These are phyloP conservation scores for Colletotrichum tofieldiae DNA, from an alignment of 2,329 filamentous ascomycete species.

Conservation along the genomic window DNA sequence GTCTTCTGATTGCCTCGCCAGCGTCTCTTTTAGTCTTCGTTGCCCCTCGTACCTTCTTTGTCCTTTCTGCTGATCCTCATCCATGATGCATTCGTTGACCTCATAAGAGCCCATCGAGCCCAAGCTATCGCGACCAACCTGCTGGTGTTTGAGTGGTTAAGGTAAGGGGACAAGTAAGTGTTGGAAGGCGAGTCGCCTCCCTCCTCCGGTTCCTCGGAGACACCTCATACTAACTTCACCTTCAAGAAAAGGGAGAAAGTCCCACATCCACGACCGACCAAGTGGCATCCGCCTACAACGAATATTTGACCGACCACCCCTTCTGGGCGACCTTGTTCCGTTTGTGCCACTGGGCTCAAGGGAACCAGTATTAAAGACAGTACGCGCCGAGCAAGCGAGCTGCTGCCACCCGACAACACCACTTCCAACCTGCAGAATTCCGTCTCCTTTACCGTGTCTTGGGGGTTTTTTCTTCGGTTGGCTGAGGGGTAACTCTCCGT, in stretches of 20 bases:
- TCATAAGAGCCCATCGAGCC: slow-evolving; percentile 15
- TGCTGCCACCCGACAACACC: slow-evolving; percentile 33
- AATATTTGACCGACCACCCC: neutral
- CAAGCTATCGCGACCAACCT: slow-evolving; percentile 1
- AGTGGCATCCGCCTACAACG: neutral
- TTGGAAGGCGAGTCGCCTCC: slow-evolving; percentile 9
- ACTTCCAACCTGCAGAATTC: slow-evolving; percentile 30
- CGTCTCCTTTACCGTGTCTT: slow-evolving; percentile 29
- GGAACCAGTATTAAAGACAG: too few relatives aligned
- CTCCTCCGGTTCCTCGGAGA: slow-evolving; percentile 1
- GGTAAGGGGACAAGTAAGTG: neutral
- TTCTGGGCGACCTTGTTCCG: neutral
- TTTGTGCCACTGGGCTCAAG: too few relatives aligned
- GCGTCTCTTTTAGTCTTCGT: slow-evolving; percentile 10
- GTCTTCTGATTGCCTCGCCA: slow-evolving; percentile 8
- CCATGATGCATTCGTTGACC: slow-evolving; percentile 37
- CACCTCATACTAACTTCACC: slow-evolving; percentile 17
- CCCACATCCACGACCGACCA: neutral
- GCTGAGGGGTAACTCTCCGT: slow-evolving; percentile 3
- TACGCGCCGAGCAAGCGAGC: slow-evolving; percentile 18
- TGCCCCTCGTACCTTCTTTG: slow-evolving; percentile 26
- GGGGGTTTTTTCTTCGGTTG: neutral
- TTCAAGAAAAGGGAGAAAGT: slow-evolving; percentile 17
- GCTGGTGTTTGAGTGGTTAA: neutral
- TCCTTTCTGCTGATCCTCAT: slow-evolving; percentile 28